Conservation (phyloP, 2,329 filamentous ascomycete species). For the Aureobasidium sp. region DNA sequence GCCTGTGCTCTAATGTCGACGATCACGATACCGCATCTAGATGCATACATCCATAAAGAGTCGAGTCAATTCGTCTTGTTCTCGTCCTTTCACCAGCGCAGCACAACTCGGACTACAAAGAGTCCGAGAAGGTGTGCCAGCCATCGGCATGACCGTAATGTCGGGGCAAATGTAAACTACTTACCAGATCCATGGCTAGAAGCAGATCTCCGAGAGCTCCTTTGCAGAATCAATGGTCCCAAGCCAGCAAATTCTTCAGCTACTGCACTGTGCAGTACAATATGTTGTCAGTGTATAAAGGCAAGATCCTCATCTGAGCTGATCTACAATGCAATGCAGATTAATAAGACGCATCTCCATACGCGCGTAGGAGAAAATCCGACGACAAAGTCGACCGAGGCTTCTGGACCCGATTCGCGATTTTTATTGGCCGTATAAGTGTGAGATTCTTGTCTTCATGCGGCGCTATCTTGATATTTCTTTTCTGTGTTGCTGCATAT, state of each 20-base stretch:
- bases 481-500: constrained; percentile 4
- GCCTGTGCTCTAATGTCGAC: no score
- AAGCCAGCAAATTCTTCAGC: not conserved
- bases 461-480: not conserved
- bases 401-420: not conserved
- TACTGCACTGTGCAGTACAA: not conserved
- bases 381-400: not conserved
- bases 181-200: no score
- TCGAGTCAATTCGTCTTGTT: no score
- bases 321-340: not conserved
- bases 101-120: no score
- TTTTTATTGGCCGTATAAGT: not conserved
- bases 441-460: not conserved
- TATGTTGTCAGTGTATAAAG: not conserved
- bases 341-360: not conserved
- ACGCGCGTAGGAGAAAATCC: not conserved
- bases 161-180: no score
- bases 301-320: not conserved
- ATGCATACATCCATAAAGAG: no score
- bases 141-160: no score
- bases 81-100: no score
- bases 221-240: no score
- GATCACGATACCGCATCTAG: no score
- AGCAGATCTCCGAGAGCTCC: no score
- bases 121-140: no score